Evolutionary conservation across 129 eudicot species (phyloP), one percentile per base, ranked within the genome.

Genomic region (Helianthus annuus): DNA sequence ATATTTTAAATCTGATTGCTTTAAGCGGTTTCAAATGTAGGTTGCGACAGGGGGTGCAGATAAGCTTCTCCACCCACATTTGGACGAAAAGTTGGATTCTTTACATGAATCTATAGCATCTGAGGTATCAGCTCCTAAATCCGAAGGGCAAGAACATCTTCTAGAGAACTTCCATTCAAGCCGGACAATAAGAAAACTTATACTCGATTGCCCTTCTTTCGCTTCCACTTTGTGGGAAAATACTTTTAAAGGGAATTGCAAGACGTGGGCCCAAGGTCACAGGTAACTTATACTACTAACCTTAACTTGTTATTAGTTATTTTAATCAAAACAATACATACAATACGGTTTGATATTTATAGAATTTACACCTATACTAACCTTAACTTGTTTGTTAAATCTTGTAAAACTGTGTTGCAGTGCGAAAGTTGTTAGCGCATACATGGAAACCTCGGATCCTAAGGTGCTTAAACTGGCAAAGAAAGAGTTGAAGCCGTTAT

Each of bases 1-100:
- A 24, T 62, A 14, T n/a, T 1, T 13, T 1, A 14, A 6, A 14
- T 62, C 24, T 34, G 24, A 36, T 61, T 44, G 29, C 48, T 11
- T 52, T 10, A 22, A 3, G 6, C 44, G 65, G 61, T 60, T 64
- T 74, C 34, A 65, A 56, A 42, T 75, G 78, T 52, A 94, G 98
- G 97, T 94, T 49, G 98, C 87, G n/a, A 76, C 78, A 36, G 96
- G 98, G 54, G 98, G 98, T 16, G 79, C 84, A 39, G 97, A 77
- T 48, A 80, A 83, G 45, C 90, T 94, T 61, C 98, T 93, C 70
- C 87, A 59, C 53, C 86, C 95, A 7, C 72, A 68, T 58, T 80
- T 94, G 81, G 86, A 75, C 49, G 92, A 83, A 66, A 90, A 90
- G 79, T 74, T 94, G 81, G 60, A 46, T 2, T 44, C 61, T 17